These are phyloP conservation scores for Saturnispora hagleri DNA, from an alignment of 805 yeast genomes.

Conservation along the genomic window DNA sequence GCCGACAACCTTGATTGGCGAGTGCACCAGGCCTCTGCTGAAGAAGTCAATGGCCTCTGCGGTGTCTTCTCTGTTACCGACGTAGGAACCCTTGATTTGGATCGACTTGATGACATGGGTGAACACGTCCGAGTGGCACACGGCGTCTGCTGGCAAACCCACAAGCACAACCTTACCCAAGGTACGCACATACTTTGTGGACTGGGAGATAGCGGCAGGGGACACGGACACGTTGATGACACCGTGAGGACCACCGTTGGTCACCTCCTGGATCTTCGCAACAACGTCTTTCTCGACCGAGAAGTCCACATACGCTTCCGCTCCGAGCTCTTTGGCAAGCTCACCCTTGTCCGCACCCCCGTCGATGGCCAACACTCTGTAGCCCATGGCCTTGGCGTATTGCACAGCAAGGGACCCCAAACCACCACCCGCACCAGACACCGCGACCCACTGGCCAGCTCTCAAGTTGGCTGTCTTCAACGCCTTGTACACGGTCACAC, in stretches of 20 bases:
- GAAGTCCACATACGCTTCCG: slow-evolving; percentile 55
- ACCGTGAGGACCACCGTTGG: slow-evolving; percentile 56
- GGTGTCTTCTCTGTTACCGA: slow-evolving; percentile 85
- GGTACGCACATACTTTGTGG: slow-evolving; percentile 50
- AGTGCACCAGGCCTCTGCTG: slow-evolving; percentile 52
- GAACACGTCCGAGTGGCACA: slow-evolving; percentile 62
- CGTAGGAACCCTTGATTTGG: slow-evolving; percentile 74
- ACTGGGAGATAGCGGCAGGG: slow-evolving; percentile 42
- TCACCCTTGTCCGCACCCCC: slow-evolving; percentile 63
- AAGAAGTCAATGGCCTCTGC: slow-evolving; percentile 70
- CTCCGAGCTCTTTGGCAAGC: slow-evolving; percentile 47
- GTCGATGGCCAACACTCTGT: slow-evolving; percentile 62
- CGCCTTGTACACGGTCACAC: slow-evolving; percentile 87
- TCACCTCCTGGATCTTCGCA: slow-evolving; percentile 32
- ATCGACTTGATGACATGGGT: slow-evolving; percentile 65
- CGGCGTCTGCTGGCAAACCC: slow-evolving; percentile 76
- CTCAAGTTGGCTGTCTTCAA: slow-evolving; percentile 68
- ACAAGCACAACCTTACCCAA: slow-evolving; percentile 57
- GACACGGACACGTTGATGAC: slow-evolving; percentile 59
- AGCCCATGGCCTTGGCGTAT: slow-evolving; percentile 72
- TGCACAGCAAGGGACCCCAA: slow-evolving; percentile 71
- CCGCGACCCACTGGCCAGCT: slow-evolving; percentile 72
- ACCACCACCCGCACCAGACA: slow-evolving; percentile 81
- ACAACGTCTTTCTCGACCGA: slow-evolving; percentile 34
- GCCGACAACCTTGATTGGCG: slow-evolving; percentile 68